Conservation (phyloP, 23 red algal species). For the Gracilaria domingensis region DNA sequence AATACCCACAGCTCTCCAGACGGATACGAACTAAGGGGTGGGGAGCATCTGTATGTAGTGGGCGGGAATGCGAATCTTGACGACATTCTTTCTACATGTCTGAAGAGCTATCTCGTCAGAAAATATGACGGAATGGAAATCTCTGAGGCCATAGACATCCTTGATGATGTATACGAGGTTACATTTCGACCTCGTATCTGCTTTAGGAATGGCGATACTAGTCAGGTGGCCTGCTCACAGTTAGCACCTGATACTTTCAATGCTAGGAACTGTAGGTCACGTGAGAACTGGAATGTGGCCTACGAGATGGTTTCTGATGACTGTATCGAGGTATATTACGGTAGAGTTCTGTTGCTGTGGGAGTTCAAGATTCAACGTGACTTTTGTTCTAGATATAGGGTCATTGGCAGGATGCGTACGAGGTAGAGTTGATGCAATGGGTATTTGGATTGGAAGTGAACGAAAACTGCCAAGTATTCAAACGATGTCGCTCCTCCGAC, state of each 20-base stretch:
- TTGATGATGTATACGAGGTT: not conserved
- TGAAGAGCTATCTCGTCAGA: slow-evolving; percentile 6
- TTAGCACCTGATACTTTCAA: not conserved
- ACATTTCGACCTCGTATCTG: slow-evolving; percentile 5
- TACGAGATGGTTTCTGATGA: not conserved
- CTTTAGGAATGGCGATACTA: not conserved
- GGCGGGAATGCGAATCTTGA: not conserved
- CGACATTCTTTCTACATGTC: not conserved
- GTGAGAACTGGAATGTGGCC: not conserved
- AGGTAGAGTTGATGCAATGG: slow-evolving; percentile 2
- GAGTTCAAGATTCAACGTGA: not conserved
- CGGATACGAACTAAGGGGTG: not conserved
- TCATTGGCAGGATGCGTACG: slow-evolving; percentile 9
- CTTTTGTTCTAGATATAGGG: not conserved
- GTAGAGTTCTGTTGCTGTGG: not conserved
- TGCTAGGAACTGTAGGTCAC: not conserved
- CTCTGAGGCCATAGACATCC: not conserved
- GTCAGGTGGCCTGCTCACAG: not conserved
- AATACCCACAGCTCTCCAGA: not conserved
- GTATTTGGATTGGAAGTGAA: not conserved
- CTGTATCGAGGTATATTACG: not conserved
- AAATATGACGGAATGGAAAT: not conserved
- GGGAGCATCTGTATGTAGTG: not conserved
- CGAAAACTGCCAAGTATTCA: not conserved
- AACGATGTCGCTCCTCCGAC: not conserved